Conservation (phyloP, 1,284 basidiomycete genomes). For the Tremellales sp. region DNA sequence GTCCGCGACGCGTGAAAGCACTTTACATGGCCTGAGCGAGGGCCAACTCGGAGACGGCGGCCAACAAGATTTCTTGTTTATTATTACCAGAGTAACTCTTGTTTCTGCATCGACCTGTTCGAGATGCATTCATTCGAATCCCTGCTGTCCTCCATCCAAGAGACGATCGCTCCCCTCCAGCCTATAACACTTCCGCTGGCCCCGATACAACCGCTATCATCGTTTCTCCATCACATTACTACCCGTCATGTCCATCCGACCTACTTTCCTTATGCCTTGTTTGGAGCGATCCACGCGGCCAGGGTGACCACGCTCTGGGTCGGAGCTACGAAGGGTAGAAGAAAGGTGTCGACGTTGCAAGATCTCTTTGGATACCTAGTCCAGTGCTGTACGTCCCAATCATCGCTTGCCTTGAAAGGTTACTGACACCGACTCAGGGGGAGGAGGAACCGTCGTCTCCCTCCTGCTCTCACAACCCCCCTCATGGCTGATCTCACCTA, state of each 20-base stretch:
- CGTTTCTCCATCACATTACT: constrained; percentile 29
- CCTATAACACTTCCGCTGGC: constrained; percentile 8
- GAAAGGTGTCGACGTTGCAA: constrained; percentile 23
- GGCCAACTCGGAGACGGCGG: too few relatives aligned
- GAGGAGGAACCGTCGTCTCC: constrained; percentile 36
- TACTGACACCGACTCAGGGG: constrained; percentile 31
- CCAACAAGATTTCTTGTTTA: too few relatives aligned
- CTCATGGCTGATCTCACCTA: constrained; percentile 38
- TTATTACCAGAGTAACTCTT: too few relatives aligned
- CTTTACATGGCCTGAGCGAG: too few relatives aligned
- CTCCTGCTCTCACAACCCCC: constrained; percentile 39
- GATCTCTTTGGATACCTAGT: constrained; percentile 41
- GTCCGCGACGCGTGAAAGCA: too few relatives aligned
- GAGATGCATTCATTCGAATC: neutral
- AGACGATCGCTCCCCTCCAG: neutral
- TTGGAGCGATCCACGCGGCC: constrained; percentile 37
- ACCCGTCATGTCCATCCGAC: constrained; percentile 28
- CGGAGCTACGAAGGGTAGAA: constrained; percentile 18
- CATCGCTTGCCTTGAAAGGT: neutral
- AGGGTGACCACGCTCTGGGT: constrained; percentile 38
- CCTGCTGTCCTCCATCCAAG: neutral
- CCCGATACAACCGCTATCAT: constrained; percentile 17
- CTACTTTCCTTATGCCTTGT: constrained; percentile 33
- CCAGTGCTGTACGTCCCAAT: constrained; percentile 36
- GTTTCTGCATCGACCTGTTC: too few relatives aligned